Base-by-base conservation (phyloP, 83 land plant genomes). In the Picea abies region DNA sequence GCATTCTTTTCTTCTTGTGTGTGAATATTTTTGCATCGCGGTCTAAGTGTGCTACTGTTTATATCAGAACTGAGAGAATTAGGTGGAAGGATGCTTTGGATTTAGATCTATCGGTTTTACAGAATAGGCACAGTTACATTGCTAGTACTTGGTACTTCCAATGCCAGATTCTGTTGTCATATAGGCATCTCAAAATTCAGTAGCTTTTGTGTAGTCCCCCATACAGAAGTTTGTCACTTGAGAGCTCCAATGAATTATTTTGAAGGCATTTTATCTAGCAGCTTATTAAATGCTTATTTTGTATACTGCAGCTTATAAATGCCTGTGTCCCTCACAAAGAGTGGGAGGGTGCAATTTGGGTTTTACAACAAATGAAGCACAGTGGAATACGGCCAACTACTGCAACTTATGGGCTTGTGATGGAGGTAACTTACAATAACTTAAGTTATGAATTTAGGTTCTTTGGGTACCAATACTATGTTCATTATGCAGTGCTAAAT, bases 331-430 rank as follows among this genome's bases (percentile, higher is more conserved):
- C 82, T 39, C 92, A 83, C 69, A 90, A 92, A 63, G 86, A 95
- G 16, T 95, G 96, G 98, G 92, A 92, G 84, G 94, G 96, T 58
- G 88, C 93, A 71, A 83, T 88, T 78, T 95, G 98, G 98, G 96
- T 92, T 23, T 84, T 93, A 63, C 91, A 95, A 69, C 90, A 95
- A 65, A 77, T 95, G 29, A 89, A 87, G 60, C 62, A 85, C 22
- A 81, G 63, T 26, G 76, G 87, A 62, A 78, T 84, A 37, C 39
- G 80, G 39, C 96, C 94, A 62, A 85, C 90, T 62, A 83, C 84
- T 82, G 83, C 94, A 70, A 92, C 96, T 1, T 95, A 92, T 89
- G 98, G 98, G 81, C 93, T 95, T 56, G 88, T 90, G 23, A 92
- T 94, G 91, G 94, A 95, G 94, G 98, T 94, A 91, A 78, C 49